Base-by-base conservation (phyloP, 805 yeast species). In the Ogataea polymorpha region DNA sequence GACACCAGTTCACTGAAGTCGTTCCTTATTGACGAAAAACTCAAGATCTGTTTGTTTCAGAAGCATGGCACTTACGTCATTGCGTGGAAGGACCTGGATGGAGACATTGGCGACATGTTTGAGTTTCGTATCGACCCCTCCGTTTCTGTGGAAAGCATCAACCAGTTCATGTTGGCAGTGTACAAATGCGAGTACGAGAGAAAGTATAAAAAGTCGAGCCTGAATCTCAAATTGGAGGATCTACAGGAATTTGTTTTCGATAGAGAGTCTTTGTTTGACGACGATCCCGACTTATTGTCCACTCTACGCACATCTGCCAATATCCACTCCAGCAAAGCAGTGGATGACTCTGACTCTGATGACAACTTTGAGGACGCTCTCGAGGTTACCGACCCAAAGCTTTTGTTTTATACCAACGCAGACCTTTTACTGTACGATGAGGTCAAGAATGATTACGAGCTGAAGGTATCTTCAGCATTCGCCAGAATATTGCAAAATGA, bases 71-170 rank as follows among this genome's bases (percentile, higher is more conserved):
- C 73, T 4, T 65, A 70, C 28, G 78, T 81, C 2, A 73, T 91
- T 20, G 69, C 82, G 0, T 91, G 98, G 98, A 71, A 66, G 11
- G 96, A 93, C 59, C 58, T 79, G 26, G 80, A 79, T 32, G 96
- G 96, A n/a, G 96, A 90, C 54, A 70, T 72, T 5, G 96, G 88
- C 17, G 97, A 90, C 55, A 66, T 71, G 48, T 88, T 83, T 61
- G 95, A 89, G 62, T 90, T 86, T 63, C 72, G 84, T 16, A 77
- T 87, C 36, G 86, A 80, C 46, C 74, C 72, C 35, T 72, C 74
- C 11, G 75, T 80, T n/a, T 67, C 77, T 7, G 53, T 66, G 12
- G 76, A 70, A 18, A 72, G 79, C 28, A 76, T 83, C 28, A 78
- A 82, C 23, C 69, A 71, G 31, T 91, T 91, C 59, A 74, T 82